Base-by-base conservation (phyloP, 2,329 filamentous ascomycete genomes). In the Aureobasidium namibiae region DNA sequence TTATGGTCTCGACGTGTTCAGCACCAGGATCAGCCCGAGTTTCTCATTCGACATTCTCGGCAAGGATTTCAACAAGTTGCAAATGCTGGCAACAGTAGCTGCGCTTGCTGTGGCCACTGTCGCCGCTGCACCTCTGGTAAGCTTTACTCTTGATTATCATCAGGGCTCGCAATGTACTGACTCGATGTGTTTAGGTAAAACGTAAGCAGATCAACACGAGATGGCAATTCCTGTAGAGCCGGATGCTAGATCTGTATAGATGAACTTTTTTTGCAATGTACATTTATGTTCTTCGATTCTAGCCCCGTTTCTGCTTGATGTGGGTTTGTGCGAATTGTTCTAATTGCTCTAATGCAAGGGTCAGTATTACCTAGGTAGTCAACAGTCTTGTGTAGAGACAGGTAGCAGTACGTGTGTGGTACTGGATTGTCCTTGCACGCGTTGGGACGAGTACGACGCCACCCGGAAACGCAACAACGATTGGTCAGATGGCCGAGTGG, bases 11-110 rank as follows among this genome's bases (percentile, higher is more conserved):
- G 94, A 99, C 71, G 77, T 97, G 1, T 99, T 95, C 65, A 91
- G 89, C 14, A 92, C 91, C 1, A 80, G 91, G 56, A 83, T 95
- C 11, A 84, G 87, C n/a, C 94, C 94, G 0, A 96, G 90, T 72
- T 85, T 88, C 66, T 82, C 88, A 16, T 99, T 99, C 72, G 94
- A 99, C 75, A 84, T 97, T 42, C 76, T 99, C 16, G 94, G 91
- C 63, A 94, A 91, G 74, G 89, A 90, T 2, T 99, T 99, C 73
- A 94, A 92, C 71, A 96, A 95, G 78, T 70, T 91, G 59, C 88
- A 91, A 66, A 82, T 99, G 69, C 73, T 96, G 38, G 79, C 82
- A 16, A 99, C 94, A 0, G 91, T 99, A 38, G 78, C 88, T 41
- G 92, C 90, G 18, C 78, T 97, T 65, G 83, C 82, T 46, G 80